These are phyloP conservation scores for Drechmeria coniospora DNA, from an alignment of 2,329 filamentous ascomycete genomes.

Conservation along the genomic window DNA sequence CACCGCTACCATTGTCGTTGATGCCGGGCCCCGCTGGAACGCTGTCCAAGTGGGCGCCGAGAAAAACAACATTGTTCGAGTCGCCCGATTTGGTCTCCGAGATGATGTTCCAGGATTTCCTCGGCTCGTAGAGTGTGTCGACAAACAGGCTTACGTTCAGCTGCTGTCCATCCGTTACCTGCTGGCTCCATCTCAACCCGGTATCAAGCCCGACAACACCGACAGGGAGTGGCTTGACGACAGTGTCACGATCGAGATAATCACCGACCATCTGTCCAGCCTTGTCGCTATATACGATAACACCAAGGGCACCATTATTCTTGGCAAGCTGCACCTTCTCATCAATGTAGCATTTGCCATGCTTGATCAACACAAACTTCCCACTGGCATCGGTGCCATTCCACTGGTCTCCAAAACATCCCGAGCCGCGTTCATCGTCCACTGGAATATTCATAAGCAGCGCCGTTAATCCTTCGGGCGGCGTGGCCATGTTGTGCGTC, in stretches of 20 bases:
- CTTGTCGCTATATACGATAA: slow-evolving; percentile 46
- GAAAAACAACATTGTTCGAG: slow-evolving; percentile 21
- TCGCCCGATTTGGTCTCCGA: slow-evolving; percentile 23
- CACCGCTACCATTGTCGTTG: slow-evolving; percentile 24
- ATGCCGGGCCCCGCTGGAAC: slow-evolving; percentile 21
- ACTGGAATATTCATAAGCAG: slow-evolving; percentile 19
- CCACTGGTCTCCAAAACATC: slow-evolving; percentile 26
- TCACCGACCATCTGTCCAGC: slow-evolving; percentile 27
- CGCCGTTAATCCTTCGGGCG: slow-evolving; percentile 19
- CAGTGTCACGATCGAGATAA: slow-evolving; percentile 29
- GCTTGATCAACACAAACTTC: slow-evolving; percentile 27
- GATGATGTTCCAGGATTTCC: slow-evolving; percentile 22
- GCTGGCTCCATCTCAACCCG: slow-evolving; percentile 16
- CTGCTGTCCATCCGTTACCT: slow-evolving; percentile 13
- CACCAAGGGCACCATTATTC: slow-evolving; percentile 22
- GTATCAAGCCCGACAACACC: slow-evolving; percentile 17
- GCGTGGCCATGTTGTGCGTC: slow-evolving; percentile 30
- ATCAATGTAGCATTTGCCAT: slow-evolving; percentile 23
- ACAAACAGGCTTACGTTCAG: slow-evolving; percentile 15
- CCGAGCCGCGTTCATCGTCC: slow-evolving; percentile 19
- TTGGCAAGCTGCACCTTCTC: slow-evolving; percentile 27
- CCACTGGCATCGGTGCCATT: slow-evolving; percentile 22
- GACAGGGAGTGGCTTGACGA: slow-evolving; percentile 16
- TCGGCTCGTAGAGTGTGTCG: slow-evolving; percentile 17
- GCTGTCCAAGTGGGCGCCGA: slow-evolving; percentile 23